Percentiles rank a stretch among this genome's conserved stretches.
phyloP scores from a whole-genome alignment of 352 stramenopile genomes.

The Pythium diclinum region DNA sequence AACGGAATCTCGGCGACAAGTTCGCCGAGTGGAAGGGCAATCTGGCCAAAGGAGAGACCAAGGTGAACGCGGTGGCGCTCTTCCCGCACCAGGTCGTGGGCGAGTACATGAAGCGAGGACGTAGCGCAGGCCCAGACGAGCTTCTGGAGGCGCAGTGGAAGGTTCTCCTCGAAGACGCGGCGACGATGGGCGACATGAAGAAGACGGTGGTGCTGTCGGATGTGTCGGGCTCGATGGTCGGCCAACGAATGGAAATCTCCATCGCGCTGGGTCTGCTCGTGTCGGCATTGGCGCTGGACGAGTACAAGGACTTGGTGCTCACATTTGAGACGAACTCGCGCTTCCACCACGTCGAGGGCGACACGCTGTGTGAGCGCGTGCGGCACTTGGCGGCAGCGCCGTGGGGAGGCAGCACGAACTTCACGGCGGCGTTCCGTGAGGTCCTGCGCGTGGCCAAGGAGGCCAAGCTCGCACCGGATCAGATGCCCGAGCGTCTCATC shows the following conservation, averaged over 20 bases:
- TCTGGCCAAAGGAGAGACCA: slow-evolving; percentile 35
- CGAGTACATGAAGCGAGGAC: slow-evolving; percentile 33
- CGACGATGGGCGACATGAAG: slow-evolving; percentile 20
- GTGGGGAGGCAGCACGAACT: slow-evolving; percentile 59
- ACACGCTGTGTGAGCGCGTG: slow-evolving; percentile 35
- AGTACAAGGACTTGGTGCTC: slow-evolving; percentile 54
- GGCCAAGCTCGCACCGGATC: slow-evolving; percentile 30
- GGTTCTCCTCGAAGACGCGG: slow-evolving; percentile 34
- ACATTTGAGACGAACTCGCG: slow-evolving; percentile 40
- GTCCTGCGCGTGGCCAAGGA: slow-evolving; percentile 45
- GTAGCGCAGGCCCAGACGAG: slow-evolving; percentile 26
- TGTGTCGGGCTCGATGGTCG: slow-evolving; percentile 43
- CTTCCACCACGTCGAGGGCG: slow-evolving; percentile 42
- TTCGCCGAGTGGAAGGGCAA: slow-evolving; percentile 35
- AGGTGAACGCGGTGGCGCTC: slow-evolving; percentile 42
- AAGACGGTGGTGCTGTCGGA: slow-evolving; percentile 53
- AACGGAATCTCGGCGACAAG: slow-evolving; percentile 33
- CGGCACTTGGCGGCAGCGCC: slow-evolving; percentile 22
- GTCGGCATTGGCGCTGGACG: slow-evolving; percentile 37
- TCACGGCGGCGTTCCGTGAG: slow-evolving; percentile 53
- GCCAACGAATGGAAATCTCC: slow-evolving; percentile 39
- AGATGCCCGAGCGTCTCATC: slow-evolving; percentile 63
- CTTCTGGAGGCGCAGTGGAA: slow-evolving; percentile 55
- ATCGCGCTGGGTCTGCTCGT: slow-evolving; percentile 43
- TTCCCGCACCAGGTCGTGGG: slow-evolving; percentile 49